A percentile compares a stretch with the other conserved stretches of the same genome.
Evolutionary conservation across 176 grass and related monocot species (phyloP).

Genomic region (Eragrostis nindensis): DNA sequence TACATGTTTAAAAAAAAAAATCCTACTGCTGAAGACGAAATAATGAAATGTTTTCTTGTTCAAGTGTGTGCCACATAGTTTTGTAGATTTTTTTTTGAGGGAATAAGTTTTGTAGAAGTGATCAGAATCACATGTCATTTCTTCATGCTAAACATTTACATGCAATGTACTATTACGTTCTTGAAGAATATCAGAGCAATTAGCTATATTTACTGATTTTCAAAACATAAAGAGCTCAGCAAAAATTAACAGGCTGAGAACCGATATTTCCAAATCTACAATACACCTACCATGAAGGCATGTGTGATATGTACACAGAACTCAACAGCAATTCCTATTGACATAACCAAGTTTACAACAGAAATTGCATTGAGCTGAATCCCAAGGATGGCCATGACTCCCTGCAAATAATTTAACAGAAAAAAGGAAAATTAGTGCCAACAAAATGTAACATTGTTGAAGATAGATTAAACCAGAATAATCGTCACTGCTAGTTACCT

Average conservation of each 20-base stretch:
- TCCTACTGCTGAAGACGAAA: neutral
- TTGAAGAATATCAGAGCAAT: conserved; percentile 18
- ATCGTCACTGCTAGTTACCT: conserved; percentile 2
- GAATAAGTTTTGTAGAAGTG: neutral
- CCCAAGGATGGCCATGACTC: conserved; percentile 84
- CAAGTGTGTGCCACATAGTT: conserved; percentile 10
- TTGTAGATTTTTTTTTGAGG: too few relatives aligned
- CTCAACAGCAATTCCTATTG: conserved; percentile 97
- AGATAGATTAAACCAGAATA: conserved; percentile 24
- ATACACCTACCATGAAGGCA: conserved; percentile 84
- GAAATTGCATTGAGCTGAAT: conserved; percentile 99
- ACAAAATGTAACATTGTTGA: neutral
- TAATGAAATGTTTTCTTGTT: neutral
- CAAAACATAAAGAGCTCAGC: conserved; percentile 9
- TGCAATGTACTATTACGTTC: conserved; percentile 5
- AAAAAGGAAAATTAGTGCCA: neutral
- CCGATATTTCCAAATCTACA: conserved; percentile 39
- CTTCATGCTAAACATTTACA: conserved; percentile 31
- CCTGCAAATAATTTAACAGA: conserved; percentile 63
- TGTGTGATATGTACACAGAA: conserved; percentile 99
- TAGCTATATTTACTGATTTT: neutral
- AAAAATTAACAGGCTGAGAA: conserved; percentile 22
- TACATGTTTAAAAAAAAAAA: neutral
- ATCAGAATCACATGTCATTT: neutral
- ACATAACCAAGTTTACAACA: conserved; percentile 99